phyloP scores from a whole-genome alignment of 208 protist species.

The Leishmania braziliensis region DNA sequence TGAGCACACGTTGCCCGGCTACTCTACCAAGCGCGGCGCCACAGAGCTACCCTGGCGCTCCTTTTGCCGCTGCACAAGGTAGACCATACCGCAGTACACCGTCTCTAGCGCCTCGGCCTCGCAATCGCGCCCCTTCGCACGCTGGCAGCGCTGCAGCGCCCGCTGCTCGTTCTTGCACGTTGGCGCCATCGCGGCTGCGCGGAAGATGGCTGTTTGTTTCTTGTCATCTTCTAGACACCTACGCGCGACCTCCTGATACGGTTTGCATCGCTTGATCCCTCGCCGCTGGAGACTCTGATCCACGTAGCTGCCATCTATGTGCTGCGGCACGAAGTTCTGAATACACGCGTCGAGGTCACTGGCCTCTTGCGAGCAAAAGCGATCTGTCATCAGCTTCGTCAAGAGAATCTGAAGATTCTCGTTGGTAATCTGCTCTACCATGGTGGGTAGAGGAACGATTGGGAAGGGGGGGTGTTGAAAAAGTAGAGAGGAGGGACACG shows the following conservation, averaged over 20 bases:
- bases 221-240: constrained; percentile 81
- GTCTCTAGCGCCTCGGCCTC: constrained; percentile 81
- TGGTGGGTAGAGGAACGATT: constrained; percentile 10
- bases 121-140: constrained; percentile 52
- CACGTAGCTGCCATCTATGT: constrained; percentile 75
- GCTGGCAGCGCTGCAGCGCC: constrained; percentile 59
- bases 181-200: constrained; percentile 54
- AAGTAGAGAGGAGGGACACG: background rate
- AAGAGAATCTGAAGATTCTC: constrained; percentile 87
- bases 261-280: constrained; percentile 70
- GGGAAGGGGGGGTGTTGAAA: background rate
- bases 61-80: constrained; percentile 68
- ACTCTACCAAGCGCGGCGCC: constrained; percentile 8
- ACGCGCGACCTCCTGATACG: constrained; percentile 66
- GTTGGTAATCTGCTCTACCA: constrained; percentile 65
- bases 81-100: constrained; percentile 87
- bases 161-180: constrained; percentile 70
- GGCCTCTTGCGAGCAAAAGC: constrained; percentile 72
- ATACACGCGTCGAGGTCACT: constrained; percentile 85
- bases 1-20: background rate
- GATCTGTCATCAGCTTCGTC: constrained; percentile 84
- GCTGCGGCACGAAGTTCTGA: constrained; percentile 83
- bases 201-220: constrained; percentile 78
- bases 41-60: constrained; percentile 25
- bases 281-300: constrained; percentile 82